Percentiles rank a stretch among this genome's conserved stretches.
Conservation (phyloP, 345 rosid genomes). For the Abelmoschus esculentus region DNA sequence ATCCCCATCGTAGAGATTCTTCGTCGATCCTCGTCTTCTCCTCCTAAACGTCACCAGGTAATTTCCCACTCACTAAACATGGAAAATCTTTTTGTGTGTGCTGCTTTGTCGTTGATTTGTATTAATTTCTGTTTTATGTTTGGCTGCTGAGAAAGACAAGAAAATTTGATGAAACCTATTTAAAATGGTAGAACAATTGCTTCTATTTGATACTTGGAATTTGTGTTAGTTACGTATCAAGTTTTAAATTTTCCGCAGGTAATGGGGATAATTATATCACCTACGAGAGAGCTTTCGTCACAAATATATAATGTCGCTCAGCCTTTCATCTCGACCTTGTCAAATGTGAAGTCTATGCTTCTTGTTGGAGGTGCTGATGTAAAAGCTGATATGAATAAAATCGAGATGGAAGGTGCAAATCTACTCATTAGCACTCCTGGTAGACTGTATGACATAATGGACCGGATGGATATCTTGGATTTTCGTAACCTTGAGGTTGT, state of each 20-base stretch:
- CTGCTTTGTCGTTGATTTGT: too few species aligned
- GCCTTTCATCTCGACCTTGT: conserved; percentile 68
- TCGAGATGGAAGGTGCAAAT: conserved; percentile 81
- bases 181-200: not conserved
- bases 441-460: conserved; percentile 77
- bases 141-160: too few species aligned
- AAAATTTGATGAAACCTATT: not conserved
- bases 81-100: too few species aligned
- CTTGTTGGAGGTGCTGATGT: conserved; percentile 88
- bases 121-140: too few species aligned
- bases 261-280: conserved; percentile 77
- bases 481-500: conserved; percentile 70
- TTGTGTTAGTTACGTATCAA: too few species aligned
- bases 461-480: conserved; percentile 64
- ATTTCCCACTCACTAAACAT: not conserved
- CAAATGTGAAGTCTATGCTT: conserved; percentile 58
- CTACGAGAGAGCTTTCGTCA: conserved; percentile 85
- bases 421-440: conserved; percentile 93
- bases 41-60: conserved; percentile 75
- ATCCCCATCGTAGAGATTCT: conserved; percentile 73
- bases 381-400: conserved; percentile 62
- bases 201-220: not conserved
- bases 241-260: conserved; percentile 36
- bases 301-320: conserved; percentile 76
- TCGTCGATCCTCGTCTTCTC: conserved; percentile 40